These are phyloP conservation scores for Nakataea oryzae DNA, from an alignment of 2,329 filamentous ascomycete species.

Conservation along the genomic window DNA sequence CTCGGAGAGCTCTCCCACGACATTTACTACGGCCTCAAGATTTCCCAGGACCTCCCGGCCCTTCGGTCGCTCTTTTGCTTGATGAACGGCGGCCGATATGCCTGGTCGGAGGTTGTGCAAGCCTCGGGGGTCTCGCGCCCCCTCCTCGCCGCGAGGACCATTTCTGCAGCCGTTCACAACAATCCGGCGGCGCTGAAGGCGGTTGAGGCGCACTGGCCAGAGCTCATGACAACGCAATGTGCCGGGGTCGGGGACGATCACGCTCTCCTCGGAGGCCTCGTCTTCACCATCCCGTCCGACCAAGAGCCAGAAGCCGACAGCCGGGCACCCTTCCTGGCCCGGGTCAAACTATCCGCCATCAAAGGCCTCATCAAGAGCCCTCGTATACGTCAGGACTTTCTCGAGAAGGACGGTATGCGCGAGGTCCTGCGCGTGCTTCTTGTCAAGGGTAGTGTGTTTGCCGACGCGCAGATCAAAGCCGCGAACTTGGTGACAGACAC, in stretches of 20 bases:
- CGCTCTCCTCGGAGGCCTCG: conserved; percentile 19
- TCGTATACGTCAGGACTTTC: conserved; percentile 42
- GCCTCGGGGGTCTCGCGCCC: conserved; percentile 21
- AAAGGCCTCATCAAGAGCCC: conserved; percentile 45
- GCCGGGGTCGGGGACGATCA: conserved; percentile 5
- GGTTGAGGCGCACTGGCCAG: conserved; percentile 36
- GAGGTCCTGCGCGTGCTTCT: conserved; percentile 41
- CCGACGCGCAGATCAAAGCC: conserved; percentile 39
- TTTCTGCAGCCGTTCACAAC: conserved; percentile 52
- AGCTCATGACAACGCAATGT: conserved; percentile 28
- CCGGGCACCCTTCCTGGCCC: conserved; percentile 16
- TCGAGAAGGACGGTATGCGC: conserved; percentile 41
- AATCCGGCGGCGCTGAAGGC: conserved; percentile 50
- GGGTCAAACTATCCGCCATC: conserved; percentile 36
- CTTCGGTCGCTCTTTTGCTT: conserved; percentile 47
- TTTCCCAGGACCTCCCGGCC: conserved; percentile 43
- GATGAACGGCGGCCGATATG: conserved; percentile 21
- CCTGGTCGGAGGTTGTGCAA: conserved; percentile 1
- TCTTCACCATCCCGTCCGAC: conserved; percentile 27
- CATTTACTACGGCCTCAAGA: conserved; percentile 58
- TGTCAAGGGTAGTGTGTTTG: conserved; percentile 31
- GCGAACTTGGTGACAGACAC: conserved; percentile 51
- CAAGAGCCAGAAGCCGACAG: neutral
- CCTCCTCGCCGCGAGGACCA: conserved; percentile 43
- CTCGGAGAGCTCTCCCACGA: conserved; percentile 58